Conservation (phyloP, 257 asterid species). For the Plantago major region DNA sequence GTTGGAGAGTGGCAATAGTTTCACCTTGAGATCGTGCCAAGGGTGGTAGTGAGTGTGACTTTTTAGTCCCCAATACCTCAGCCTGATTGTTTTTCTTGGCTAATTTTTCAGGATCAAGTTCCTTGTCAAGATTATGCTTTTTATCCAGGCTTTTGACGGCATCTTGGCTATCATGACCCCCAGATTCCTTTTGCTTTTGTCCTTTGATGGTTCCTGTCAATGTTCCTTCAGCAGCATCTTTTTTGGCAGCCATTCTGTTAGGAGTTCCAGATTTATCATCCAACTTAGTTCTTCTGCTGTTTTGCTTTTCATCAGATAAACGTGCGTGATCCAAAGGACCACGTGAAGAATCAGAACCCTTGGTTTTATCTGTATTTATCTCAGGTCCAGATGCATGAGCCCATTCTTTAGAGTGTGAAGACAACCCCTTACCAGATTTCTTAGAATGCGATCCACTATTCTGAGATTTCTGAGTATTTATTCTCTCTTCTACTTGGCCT, state of each 20-base stretch:
- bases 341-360: neutral
- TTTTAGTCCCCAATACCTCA: conserved; percentile 33
- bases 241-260: neutral
- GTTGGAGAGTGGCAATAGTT: conserved; percentile 18
- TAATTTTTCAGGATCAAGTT: conserved; percentile 43
- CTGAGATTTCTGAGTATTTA: conserved; percentile 34
- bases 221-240: conserved; percentile 7
- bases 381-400: neutral
- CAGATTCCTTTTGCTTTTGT: conserved; percentile 4
- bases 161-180: neutral
- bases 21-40: conserved; percentile 57
- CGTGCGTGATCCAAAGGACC: neutral
- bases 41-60: conserved; percentile 72
- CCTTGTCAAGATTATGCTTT: conserved; percentile 39
- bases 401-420: conserved; percentile 56
- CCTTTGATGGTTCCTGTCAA: neutral
- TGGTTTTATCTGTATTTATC: conserved; percentile 2
- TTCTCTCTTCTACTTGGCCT: conserved; percentile 35
- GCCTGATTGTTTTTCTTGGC: conserved; percentile 41
- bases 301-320: conserved; percentile 2
- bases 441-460: conserved; percentile 38
- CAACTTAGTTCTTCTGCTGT: conserved; percentile 9
- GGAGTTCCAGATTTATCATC: conserved; percentile 12
- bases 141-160: conserved; percentile 30
- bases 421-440: conserved; percentile 58